Percentiles rank a stretch among this genome's conserved stretches.
Evolutionary conservation across 1,139 yeast species (phyloP).

Genomic region (Blastobotrys buckinghamii): DNA sequence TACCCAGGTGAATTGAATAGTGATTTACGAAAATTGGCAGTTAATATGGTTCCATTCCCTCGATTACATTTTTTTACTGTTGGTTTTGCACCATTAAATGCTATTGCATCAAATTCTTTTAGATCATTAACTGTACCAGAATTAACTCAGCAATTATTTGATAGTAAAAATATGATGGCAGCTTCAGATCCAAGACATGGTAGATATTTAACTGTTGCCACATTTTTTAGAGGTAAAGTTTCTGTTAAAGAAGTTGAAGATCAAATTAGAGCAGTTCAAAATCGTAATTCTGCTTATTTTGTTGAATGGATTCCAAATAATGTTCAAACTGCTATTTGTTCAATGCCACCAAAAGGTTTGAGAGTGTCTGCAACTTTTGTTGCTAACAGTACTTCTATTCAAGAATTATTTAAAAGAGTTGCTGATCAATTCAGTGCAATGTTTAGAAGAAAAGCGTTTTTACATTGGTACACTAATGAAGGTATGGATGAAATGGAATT

Average conservation of each 20-base stretch:
- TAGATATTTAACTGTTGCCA: conserved; percentile 89
- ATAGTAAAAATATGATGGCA: conserved; percentile 91
- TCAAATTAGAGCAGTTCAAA: conserved; percentile 81
- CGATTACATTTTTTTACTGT: conserved; percentile 93
- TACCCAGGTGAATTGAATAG: conserved; percentile 93
- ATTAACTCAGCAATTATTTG: conserved; percentile 89
- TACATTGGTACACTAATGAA: conserved; percentile 92
- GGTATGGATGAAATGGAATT: conserved; percentile 96
- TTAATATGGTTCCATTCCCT: conserved; percentile 90
- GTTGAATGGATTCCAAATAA: conserved; percentile 98
- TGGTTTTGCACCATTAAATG: conserved; percentile 86
- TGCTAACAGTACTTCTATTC: conserved; percentile 89
- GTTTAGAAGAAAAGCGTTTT: conserved; percentile 92
- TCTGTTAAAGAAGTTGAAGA: conserved; percentile 91
- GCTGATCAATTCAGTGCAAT: conserved; percentile 86
- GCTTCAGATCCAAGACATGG: conserved; percentile 90
- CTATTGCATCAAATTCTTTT: conserved; percentile 66
- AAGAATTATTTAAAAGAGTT: conserved; percentile 82
- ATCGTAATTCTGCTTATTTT: conserved; percentile 71
- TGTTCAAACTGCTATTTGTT: conserved; percentile 89
- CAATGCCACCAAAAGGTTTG: conserved; percentile 79
- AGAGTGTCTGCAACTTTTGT: conserved; percentile 90
- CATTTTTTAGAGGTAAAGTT: conserved; percentile 89
- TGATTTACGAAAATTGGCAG: conserved; percentile 86
- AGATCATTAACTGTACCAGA: conserved; percentile 84